Conservation (phyloP, 805 yeast genomes). For the Blastobotrys terrestris region DNA sequence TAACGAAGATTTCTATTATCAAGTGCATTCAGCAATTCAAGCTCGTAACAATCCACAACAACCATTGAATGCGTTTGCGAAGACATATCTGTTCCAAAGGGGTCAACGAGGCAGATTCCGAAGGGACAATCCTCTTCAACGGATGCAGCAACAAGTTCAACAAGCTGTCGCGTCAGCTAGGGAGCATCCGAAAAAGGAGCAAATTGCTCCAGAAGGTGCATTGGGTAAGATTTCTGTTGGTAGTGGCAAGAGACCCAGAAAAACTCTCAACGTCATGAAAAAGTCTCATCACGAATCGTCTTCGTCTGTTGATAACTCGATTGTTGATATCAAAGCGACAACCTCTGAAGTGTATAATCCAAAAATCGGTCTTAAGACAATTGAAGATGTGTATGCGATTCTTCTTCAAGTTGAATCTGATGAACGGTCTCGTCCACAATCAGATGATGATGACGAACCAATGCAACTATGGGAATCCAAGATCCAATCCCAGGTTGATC, state of each 20-base stretch:
- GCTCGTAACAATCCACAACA: constrained; percentile 47
- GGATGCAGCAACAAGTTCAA: constrained; percentile 98
- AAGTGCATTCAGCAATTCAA: constrained; percentile 76
- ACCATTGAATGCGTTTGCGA: constrained; percentile 77
- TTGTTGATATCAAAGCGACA: constrained; percentile 11
- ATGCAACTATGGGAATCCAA: constrained; percentile 29
- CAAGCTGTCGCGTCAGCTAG: constrained; percentile 94
- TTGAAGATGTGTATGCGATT: constrained; percentile 73
- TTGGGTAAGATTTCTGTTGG: constrained; percentile 79
- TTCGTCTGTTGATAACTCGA: constrained; percentile 8
- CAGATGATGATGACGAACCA: constrained; percentile 24
- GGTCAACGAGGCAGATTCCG: constrained; percentile 62
- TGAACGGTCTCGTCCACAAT: constrained; percentile 49
- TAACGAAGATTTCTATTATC: constrained; percentile 93
- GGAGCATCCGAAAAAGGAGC: constrained; percentile 64
- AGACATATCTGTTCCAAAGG: constrained; percentile 83
- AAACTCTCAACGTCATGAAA: constrained; percentile 52
- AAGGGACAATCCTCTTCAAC: constrained; percentile 76
- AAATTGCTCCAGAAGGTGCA: constrained; percentile 72
- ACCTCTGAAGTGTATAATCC: constrained; percentile 26
- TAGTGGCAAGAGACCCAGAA: constrained; percentile 81
- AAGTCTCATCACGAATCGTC: constrained; percentile 6
- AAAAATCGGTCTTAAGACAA: constrained; percentile 53
- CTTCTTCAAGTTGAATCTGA: constrained; percentile 74
- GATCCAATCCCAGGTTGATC: constrained; percentile 26